Base-by-base conservation (phyloP, 768 basidiomycete species). In the Suillus weaverae region DNA sequence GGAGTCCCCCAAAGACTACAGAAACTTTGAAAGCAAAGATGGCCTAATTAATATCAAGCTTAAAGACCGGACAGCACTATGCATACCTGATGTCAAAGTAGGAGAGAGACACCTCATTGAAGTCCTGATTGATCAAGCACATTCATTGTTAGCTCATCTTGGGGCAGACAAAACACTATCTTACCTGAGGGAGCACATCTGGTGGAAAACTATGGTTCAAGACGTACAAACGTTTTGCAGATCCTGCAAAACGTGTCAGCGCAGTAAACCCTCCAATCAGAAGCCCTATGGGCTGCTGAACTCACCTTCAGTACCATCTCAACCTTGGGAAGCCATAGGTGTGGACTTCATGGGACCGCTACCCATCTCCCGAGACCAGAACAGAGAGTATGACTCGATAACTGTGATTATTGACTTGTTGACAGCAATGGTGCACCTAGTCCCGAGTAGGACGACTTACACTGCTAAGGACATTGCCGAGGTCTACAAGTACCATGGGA, bases 321-420 rank as follows among this genome's bases (percentile, higher is more conserved):
- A 66, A 4, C 81, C 80, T 0, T 81, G 78, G 78, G 70, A 75
- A 2, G 73, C 74, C 0, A 79, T 83, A 0, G 76, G 73, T 0
- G 79, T 83, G 59, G 81, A 82, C 67, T 82, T 82, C 44, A 63
- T 82, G 0, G 80, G 75, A 0, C 77, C 75, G 1, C 69, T 82
- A 1, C 41, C 41, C 7, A 13, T 18, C 1, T 43, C 41, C 7
- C 20, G 8, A 10, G 41, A 43, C 8, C 1, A 18, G 4, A 43
- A 43, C 41, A 1, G 41, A 0, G 41, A 43, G 4, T 43, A 43
- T 1, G 18, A 43, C 18, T 18, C 16, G 2, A 43, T 43, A 0
- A 43, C 41, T 8, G 41, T 43, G 1, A 16, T 43, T 7, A 68
- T 76, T 43, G 57, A 68, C 33, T 6, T 48, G 0, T 57, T 74